Evolutionary conservation across 2,329 filamentous ascomycete species (phyloP).

Genomic region (Fusarium agapanthi): DNA sequence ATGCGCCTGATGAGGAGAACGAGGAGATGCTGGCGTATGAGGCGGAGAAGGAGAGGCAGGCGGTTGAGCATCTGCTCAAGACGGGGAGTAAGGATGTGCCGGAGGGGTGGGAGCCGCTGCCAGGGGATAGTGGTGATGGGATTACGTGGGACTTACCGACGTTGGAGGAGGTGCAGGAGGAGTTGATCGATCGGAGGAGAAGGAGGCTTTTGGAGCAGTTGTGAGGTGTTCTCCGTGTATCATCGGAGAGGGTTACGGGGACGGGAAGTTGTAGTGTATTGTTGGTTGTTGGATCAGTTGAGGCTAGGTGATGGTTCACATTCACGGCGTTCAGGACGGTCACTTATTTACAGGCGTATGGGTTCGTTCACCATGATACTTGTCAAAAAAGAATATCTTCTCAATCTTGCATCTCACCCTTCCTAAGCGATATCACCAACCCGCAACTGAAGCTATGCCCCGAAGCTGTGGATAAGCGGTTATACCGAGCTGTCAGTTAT

Average conservation of each 20-base stretch:
- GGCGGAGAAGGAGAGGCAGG: conserved; percentile 82
- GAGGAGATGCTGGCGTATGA: conserved; percentile 83
- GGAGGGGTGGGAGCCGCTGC: conserved; percentile 83
- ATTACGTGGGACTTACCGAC: conserved; percentile 84
- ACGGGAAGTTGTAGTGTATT: not conserved
- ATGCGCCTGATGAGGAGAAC: conserved; percentile 91
- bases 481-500: conserved; percentile 10
- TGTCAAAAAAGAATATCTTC: not conserved
- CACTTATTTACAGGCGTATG: conserved; percentile 25
- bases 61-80: conserved; percentile 72
- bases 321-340: conserved; percentile 26
- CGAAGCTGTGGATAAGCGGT: not conserved
- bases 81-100: conserved; percentile 65
- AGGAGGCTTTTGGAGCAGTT: conserved; percentile 87
- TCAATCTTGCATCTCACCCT: not conserved
- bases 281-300: not conserved
- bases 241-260: not conserved
- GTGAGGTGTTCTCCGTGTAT: conserved; percentile 38
- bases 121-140: conserved; percentile 87
- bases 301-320: conserved; percentile 3
- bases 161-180: conserved; percentile 91
- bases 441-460: not conserved
- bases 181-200: conserved; percentile 86
- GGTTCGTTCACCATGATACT: conserved; percentile 2
- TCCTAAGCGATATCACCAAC: not conserved